Base-by-base conservation (phyloP, 2,329 filamentous ascomycete species). In the Aspergillus sp. region DNA sequence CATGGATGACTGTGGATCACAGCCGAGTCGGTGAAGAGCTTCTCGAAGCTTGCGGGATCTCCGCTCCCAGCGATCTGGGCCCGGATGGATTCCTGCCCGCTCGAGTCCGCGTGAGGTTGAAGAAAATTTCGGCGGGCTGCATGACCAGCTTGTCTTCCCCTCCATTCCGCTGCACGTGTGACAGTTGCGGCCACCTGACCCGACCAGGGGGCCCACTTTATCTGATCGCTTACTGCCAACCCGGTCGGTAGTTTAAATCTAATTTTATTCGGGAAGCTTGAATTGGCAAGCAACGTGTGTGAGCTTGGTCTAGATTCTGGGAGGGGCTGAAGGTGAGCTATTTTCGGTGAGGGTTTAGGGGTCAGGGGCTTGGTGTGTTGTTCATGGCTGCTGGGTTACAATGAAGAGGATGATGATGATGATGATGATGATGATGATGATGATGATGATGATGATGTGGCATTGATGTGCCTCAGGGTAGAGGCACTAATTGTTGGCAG, bases 221-320 rank as follows among this genome's bases (percentile, higher is more conserved):
- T 50, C 23, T 21, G 41, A 44, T 44, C 41, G 41, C 17, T 44
- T 36, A 13, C 13, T 36, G 32, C 41, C 41, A 44, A 21, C 7
- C 25, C 25, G n/a, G 17, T 47, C 17, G 10, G 57, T 54, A 51
- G 42, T 41, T 27, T 58, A 53, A 51, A 61, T 13, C 30, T 57
- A 36, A 17, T 42, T 44, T 39, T 38, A 49, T 50, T 44, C 3
- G 10, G 19, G 32, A 36, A 36, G 32, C 32, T 36, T 36, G 32
- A 13, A 36, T 15, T 36, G 10, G 32, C 4, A 36, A 13, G 11
- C 32, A 13, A 13, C 32, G 32, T 13, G 10, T 13, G 32, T 1
- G 11, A 36, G 11, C 10, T 13, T 2, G 32, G 10, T 36, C 11
- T 36, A 36, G 32, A 36, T 36, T 11, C 32, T 36, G 11, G 10